phyloP scores from a whole-genome alignment of 1,139 yeast species.

The Groenewaldozyma auringiensis region DNA sequence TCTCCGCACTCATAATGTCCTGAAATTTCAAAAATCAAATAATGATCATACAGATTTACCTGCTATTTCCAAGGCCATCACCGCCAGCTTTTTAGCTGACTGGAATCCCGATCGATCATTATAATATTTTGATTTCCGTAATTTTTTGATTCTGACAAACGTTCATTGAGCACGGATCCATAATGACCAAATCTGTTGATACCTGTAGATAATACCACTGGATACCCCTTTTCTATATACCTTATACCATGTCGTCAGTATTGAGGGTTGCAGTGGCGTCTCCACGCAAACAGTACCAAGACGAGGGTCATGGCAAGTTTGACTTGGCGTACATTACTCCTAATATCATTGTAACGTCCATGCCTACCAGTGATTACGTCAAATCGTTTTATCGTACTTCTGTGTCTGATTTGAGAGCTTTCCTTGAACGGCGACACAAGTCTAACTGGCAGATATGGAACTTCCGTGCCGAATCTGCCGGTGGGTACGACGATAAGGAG shows the following conservation, averaged over 20 bases:
- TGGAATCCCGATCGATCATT: too few species aligned
- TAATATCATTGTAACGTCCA: conserved; percentile 60
- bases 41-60: too few species aligned
- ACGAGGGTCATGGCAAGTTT: conserved; percentile 23
- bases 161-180: background rate
- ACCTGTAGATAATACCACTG: background rate
- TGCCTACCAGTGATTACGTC: conserved; percentile 46
- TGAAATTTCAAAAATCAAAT: too few species aligned
- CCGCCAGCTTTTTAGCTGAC: too few species aligned
- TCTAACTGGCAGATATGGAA: conserved; percentile 68
- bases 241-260: conserved; percentile 15
- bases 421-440: conserved; percentile 44
- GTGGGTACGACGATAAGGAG: conserved; percentile 37
- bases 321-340: conserved; percentile 63
- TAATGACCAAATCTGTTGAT: background rate
- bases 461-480: conserved; percentile 53
- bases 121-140: too few species aligned
- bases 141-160: too few species aligned
- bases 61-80: too few species aligned
- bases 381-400: conserved; percentile 50
- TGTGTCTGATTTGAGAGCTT: conserved; percentile 43
- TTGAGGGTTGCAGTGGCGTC: conserved; percentile 20
- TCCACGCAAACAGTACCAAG: conserved; percentile 21
- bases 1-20: too few species aligned
- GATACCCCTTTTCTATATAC: background rate